Evolutionary conservation across 495 filamentous ascomycete species (phyloP).

Genomic region (Penicillium egyptiacum): DNA sequence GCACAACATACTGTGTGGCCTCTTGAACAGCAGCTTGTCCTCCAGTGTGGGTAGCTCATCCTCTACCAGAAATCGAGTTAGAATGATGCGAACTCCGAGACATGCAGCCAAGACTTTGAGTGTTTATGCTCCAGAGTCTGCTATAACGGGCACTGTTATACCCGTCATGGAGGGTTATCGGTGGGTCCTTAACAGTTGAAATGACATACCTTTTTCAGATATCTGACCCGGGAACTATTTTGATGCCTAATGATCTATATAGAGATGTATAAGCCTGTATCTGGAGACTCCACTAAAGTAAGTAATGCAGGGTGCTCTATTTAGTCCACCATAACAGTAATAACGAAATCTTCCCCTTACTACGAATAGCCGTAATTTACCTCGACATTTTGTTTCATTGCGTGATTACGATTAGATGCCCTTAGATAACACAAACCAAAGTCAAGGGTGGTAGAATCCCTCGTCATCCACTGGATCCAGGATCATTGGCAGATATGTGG

Average conservation of each 20-base stretch:
- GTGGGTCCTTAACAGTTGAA: neutral
- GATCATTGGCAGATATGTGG: too few species aligned
- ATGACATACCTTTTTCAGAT: neutral
- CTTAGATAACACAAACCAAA: too few species aligned
- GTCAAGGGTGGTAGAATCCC: too few species aligned
- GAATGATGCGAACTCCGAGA: neutral
- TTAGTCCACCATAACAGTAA: too few species aligned
- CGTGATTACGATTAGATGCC: too few species aligned
- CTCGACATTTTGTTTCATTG: too few species aligned
- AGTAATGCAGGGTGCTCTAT: neutral
- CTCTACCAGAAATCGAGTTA: neutral
- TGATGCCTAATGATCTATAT: neutral
- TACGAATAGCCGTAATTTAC: too few species aligned
- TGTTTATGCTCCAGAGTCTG: neutral
- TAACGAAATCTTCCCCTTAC: too few species aligned
- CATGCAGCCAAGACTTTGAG: neutral
- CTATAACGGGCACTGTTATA: neutral
- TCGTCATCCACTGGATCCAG: too few species aligned
- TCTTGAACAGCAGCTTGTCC: too few species aligned
- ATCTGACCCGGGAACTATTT: neutral
- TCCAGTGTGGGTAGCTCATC: neutral
- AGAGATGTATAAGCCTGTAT: neutral
- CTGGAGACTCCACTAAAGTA: neutral
- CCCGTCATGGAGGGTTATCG: neutral
- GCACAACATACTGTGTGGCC: neutral